phyloP scores from a whole-genome alignment of 345 rosid species.

The Lenwebbia sp. region DNA sequence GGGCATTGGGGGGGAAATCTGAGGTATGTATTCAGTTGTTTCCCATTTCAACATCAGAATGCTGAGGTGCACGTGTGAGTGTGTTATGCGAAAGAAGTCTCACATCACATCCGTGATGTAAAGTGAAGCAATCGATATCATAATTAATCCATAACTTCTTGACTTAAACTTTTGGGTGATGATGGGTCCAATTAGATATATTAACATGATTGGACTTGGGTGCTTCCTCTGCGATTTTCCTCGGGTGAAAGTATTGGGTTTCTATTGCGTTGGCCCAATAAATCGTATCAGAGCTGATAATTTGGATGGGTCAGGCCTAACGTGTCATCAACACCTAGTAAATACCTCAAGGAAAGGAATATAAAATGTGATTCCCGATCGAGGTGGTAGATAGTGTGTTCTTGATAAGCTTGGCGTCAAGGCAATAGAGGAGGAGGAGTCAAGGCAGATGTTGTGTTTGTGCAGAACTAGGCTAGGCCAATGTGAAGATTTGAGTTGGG shows the following conservation, averaged over 20 bases:
- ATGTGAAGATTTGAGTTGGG: neutral
- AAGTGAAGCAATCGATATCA: neutral
- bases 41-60: neutral
- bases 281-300: neutral
- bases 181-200: neutral
- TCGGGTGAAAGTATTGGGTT: neutral
- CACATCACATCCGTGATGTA: neutral
- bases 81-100: neutral
- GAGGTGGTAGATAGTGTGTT: neutral
- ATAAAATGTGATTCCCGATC: neutral
- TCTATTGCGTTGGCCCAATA: neutral
- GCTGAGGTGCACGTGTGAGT: neutral
- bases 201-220: neutral
- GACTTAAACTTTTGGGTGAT: neutral
- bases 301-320: neutral
- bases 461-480: neutral
- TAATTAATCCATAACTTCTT: accelerated
- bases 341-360: neutral
- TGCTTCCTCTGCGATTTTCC: neutral
- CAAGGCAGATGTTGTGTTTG: neutral
- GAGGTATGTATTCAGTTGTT: neutral
- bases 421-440: neutral
- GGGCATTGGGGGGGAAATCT: neutral
- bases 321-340: neutral
- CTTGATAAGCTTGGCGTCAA: neutral